A percentile compares a stretch with the other conserved stretches of the same genome.
Evolutionary conservation across 805 yeast species (phyloP).

Genomic region (Myxozyma kluyveri): DNA sequence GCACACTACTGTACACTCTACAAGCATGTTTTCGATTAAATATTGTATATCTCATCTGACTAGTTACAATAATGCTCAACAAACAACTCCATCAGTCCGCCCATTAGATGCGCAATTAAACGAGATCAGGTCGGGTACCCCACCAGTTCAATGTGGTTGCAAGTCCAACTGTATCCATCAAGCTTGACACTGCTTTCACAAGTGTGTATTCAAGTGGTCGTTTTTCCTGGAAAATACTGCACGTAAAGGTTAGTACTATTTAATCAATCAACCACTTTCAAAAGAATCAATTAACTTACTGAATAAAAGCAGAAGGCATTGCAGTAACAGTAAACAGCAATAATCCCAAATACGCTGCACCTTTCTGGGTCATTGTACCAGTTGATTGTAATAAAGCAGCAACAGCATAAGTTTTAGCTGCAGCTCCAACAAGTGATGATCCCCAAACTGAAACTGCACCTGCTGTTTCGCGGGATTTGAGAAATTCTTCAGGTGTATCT

Average conservation of each 20-base stretch:
- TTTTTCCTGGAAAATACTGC: constrained; percentile 38
- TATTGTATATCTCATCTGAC: too few species aligned
- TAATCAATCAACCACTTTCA: background rate
- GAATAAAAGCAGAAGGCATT: constrained; percentile 38
- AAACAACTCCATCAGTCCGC: too few species aligned
- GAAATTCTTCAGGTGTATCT: constrained; percentile 39
- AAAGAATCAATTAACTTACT: constrained; percentile 1
- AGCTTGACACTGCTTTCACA: constrained; percentile 36
- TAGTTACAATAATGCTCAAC: too few species aligned
- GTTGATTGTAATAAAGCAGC: constrained; percentile 42
- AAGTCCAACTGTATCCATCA: constrained; percentile 45
- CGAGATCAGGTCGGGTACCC: constrained; percentile 34
- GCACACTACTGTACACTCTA: too few species aligned
- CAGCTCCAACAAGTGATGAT: constrained; percentile 39
- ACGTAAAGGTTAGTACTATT: background rate
- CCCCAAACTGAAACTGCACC: constrained; percentile 39
- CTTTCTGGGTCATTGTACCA: constrained; percentile 41
- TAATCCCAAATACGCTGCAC: constrained; percentile 42
- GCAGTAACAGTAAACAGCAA: constrained; percentile 41
- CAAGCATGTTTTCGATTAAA: too few species aligned
- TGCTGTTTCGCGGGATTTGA: constrained; percentile 41
- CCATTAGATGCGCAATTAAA: too few species aligned
- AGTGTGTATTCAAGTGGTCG: constrained; percentile 39
- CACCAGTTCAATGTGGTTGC: constrained; percentile 43
- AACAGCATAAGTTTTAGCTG: constrained; percentile 44